A percentile compares a stretch with the other conserved stretches of the same genome.
These are phyloP conservation scores for Amanita molliuscula DNA, from an alignment of 768 basidiomycete genomes.

Conservation along the genomic window DNA sequence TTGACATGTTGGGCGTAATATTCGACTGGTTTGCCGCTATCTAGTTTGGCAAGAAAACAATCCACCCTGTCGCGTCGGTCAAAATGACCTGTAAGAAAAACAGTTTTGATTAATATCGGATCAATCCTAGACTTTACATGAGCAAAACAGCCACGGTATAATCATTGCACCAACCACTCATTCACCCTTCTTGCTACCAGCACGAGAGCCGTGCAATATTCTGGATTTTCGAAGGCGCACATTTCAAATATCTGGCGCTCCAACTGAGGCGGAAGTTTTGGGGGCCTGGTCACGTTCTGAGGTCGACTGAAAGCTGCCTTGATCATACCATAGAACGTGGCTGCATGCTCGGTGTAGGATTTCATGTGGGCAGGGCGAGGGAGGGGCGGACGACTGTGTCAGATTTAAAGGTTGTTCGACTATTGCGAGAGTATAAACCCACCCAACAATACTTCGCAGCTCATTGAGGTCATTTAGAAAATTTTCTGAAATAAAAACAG, in stretches of 20 bases:
- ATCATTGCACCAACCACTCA: constrained; percentile 7
- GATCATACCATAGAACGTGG: not conserved
- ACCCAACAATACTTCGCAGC: constrained; percentile 7
- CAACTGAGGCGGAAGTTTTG: constrained; percentile 7
- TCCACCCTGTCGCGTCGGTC: constrained; percentile 1
- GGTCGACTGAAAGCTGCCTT: not conserved
- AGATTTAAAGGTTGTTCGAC: not conserved
- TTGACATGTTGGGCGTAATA: constrained; percentile 12
- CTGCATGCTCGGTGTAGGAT: constrained; percentile 5
- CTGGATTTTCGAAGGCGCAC: constrained; percentile 9
- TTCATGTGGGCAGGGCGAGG: constrained; percentile 7
- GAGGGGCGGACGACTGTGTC: constrained; percentile 6
- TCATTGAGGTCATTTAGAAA: constrained; percentile 9
- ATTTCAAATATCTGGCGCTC: constrained; percentile 11
- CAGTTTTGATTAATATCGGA: constrained; percentile 10
- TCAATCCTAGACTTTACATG: constrained; percentile 8
- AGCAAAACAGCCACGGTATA: not conserved
- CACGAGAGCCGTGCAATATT: constrained; percentile 9
- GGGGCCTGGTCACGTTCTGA: not conserved
- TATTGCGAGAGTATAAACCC: not conserved
- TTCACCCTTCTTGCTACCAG: constrained; percentile 10
- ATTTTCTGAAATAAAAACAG: constrained; percentile 6
- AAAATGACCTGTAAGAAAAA: constrained; percentile 5
- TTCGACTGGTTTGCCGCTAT: constrained; percentile 10
- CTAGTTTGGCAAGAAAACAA: constrained; percentile 8